phyloP scores from a whole-genome alignment of 306 rosid species.

The Vigna radiata region DNA sequence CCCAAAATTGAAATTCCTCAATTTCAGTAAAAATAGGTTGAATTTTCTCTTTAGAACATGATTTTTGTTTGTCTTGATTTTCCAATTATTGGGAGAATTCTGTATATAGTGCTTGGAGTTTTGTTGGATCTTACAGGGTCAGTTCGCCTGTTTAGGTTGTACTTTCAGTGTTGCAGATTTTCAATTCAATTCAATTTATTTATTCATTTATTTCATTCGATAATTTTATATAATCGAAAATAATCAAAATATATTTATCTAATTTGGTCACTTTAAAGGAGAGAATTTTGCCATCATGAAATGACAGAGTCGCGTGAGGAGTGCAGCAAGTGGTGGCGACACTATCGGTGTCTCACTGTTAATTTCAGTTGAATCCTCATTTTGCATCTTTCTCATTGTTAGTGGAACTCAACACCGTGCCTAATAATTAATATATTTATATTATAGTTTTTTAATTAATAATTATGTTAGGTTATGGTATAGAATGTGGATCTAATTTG shows the following conservation, averaged over 20 bases:
- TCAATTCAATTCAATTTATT: conserved; percentile 50
- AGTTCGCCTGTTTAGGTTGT: conserved; percentile 28
- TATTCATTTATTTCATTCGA: conserved; percentile 35
- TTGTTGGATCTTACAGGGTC: conserved; percentile 14
- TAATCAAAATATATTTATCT: too few species aligned
- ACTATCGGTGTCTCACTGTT: conserved; percentile 38
- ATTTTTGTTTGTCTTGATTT: not conserved
- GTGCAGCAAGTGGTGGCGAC: conserved; percentile 41
- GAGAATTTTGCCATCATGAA: conserved; percentile 32
- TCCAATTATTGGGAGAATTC: not conserved
- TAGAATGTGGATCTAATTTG: not conserved
- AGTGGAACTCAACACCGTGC: not conserved
- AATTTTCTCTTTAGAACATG: not conserved
- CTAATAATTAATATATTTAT: not conserved
- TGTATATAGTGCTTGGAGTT: conserved; percentile 46
- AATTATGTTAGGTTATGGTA: not conserved
- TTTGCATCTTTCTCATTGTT: not conserved
- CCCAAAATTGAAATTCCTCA: conserved; percentile 58
- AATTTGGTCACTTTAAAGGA: not conserved
- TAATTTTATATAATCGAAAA: not conserved
- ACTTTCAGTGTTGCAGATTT: conserved; percentile 21
- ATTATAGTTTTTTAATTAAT: not conserved
- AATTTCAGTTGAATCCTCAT: conserved; percentile 36
- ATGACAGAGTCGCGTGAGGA: conserved; percentile 44
- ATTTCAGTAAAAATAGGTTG: not conserved